Percentiles rank a stretch among this genome's conserved stretches.
Conservation (phyloP, 768 basidiomycete species). For the Leucosporidium yakuticum region DNA sequence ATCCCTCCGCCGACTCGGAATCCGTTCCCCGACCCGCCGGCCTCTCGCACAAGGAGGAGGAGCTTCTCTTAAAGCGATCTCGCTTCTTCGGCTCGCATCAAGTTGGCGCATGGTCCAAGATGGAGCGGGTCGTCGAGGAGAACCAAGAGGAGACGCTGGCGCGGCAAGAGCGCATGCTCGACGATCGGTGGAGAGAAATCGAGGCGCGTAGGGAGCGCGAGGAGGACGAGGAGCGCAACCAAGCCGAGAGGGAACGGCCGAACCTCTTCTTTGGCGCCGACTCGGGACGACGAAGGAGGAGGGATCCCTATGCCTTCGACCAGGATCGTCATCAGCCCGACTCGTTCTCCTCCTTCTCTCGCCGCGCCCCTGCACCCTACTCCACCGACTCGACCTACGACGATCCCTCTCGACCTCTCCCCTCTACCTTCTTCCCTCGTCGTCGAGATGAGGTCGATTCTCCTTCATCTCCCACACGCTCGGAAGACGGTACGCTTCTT, state of each 20-base stretch:
- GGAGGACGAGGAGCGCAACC: neutral
- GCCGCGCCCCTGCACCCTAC: neutral
- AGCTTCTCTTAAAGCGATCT: neutral
- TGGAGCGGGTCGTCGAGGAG: constrained; percentile 27
- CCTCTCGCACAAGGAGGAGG: neutral
- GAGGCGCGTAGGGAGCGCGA: neutral
- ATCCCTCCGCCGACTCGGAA: neutral
- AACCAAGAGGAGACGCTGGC: neutral
- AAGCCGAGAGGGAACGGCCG: neutral
- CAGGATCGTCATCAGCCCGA: constrained; percentile 5
- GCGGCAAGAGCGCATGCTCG: neutral
- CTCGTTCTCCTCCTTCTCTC: neutral
- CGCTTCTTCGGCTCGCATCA: constrained; percentile 7
- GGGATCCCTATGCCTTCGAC: neutral
- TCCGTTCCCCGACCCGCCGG: neutral
- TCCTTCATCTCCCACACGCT: no score
- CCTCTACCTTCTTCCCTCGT: neutral
- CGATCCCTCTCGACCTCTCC: neutral
- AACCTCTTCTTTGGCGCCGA: neutral
- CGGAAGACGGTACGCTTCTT: neutral
- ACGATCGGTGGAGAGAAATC: neutral
- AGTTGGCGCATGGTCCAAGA: constrained; percentile 12
- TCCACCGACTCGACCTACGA: neutral
- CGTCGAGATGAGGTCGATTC: no score
- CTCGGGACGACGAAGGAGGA: neutral